Base-by-base conservation (phyloP, 805 yeast genomes). In the Saturnispora gosingensis region DNA sequence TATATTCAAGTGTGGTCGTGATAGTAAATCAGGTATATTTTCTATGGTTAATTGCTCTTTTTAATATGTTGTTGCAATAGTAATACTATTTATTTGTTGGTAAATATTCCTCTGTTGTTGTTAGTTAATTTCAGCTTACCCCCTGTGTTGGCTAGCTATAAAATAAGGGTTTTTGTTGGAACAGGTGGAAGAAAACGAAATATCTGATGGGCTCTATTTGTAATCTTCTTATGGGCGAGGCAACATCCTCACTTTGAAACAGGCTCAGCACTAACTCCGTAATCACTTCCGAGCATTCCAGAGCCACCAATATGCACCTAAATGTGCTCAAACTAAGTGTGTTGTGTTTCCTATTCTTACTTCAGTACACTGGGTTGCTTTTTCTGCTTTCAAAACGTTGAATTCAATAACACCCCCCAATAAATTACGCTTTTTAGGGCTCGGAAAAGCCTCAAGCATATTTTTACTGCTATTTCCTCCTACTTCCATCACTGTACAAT, bases 181-280 rank as follows among this genome's bases (percentile, higher is more conserved):
- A n/a, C 42, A 15, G 5, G 18, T 16, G 32, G 48, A 45, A 45
- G 42, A 16, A 35, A 34, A 16, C 25, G 15, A 34, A 45, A 20
- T 20, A 35, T n/a, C 8, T 22, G 13, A 38, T 18, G 42, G 42
- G 42, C 42, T 38, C 16, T 38, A 47, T 47, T 47, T 47, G 50
- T 47, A 43, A 47, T 38, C 18, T 43, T 36, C 13, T 16, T 30
- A 10, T 18, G 50, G 50, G 50, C 50, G 45, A 47, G 44, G 50
- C 43, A 38, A 27, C 27, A 8, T 40, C 18, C 43, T 24, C 28
- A 22, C 44, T 40, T 7, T 40, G 42, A 22, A 24, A 36, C 28
- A 36, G 24, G 49, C 49, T 46, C 49, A 46, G 49, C 49, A 36
- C 18, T 35, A 32, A 10, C 27, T 36, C 39, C 35, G 49, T 13